Conservation (phyloP, 2,329 filamentous ascomycete species). For the Curvularia lunata region DNA sequence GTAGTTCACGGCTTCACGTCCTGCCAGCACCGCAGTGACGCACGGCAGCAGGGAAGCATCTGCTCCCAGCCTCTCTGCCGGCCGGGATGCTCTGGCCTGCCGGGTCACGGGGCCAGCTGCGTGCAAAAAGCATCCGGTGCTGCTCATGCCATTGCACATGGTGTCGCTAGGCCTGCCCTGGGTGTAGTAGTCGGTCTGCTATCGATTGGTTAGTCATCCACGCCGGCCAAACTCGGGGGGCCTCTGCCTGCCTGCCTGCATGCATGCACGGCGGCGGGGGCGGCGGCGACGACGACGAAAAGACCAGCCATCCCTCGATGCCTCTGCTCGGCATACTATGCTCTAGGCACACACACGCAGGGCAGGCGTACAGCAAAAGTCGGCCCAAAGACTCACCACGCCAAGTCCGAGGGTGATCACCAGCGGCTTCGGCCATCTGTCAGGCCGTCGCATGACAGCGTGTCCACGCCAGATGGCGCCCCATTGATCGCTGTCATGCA, state of each 20-base stretch:
- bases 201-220: neutral
- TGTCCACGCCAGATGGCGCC: neutral
- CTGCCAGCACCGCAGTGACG: constrained; percentile 48
- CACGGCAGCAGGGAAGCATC: constrained; percentile 10
- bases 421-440: constrained; percentile 7
- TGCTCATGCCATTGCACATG: no score
- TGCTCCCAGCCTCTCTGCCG: neutral
- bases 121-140: no score
- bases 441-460: neutral
- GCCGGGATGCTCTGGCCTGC: neutral
- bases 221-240: neutral
- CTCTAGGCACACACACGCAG: no score
- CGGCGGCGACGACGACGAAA: no score
- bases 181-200: no score
- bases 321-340: no score
- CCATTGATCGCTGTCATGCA: neutral
- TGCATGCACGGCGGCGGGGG: neutral
- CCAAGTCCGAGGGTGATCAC: constrained; percentile 6
- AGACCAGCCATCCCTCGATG: no score
- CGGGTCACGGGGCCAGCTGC: neutral
- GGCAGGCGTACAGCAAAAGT: neutral
- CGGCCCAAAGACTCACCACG: no score
- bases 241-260: no score
- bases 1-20: constrained; percentile 47
- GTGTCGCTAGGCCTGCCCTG: neutral